phyloP scores from a whole-genome alignment of 139 green algal species.

The Penium margaritaceum region DNA sequence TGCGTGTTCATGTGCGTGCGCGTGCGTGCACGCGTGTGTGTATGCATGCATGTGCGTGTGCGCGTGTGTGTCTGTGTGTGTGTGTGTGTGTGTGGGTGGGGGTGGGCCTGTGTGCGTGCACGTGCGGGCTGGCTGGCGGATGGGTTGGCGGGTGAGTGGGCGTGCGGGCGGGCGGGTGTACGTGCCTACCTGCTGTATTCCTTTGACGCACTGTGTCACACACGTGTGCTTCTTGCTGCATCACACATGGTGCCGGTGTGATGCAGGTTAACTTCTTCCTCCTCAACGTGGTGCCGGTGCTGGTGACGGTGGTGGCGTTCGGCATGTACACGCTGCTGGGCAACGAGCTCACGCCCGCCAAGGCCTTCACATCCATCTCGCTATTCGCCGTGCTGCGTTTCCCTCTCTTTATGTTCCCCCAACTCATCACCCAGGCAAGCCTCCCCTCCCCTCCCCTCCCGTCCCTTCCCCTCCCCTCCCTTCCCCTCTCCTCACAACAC shows the following conservation, averaged over 20 bases:
- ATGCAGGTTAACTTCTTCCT: slow-evolving; percentile 45
- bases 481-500: neutral
- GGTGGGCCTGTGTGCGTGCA: too few relatives aligned
- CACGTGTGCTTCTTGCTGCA: too few relatives aligned
- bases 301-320: slow-evolving; percentile 71
- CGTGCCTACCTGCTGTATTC: too few relatives aligned
- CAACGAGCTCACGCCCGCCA: slow-evolving; percentile 56
- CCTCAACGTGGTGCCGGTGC: slow-evolving; percentile 47
- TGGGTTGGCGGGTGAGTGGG: too few relatives aligned
- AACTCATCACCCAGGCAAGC: slow-evolving; percentile 44
- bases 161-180: too few relatives aligned
- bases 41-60: neutral
- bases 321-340: slow-evolving; percentile 62
- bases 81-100: neutral
- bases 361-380: slow-evolving; percentile 77
- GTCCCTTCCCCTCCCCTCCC: neutral
- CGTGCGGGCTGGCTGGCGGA: too few relatives aligned
- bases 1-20: neutral
- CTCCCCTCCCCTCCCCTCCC: neutral
- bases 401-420: slow-evolving; percentile 81
- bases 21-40: neutral
- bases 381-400: slow-evolving; percentile 90
- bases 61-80: neutral
- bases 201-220: too few relatives aligned
- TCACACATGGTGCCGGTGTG: too few relatives aligned